Evolutionary conservation across 305 asterid genomes (phyloP).

Genomic region (Fraxinus sp.): DNA sequence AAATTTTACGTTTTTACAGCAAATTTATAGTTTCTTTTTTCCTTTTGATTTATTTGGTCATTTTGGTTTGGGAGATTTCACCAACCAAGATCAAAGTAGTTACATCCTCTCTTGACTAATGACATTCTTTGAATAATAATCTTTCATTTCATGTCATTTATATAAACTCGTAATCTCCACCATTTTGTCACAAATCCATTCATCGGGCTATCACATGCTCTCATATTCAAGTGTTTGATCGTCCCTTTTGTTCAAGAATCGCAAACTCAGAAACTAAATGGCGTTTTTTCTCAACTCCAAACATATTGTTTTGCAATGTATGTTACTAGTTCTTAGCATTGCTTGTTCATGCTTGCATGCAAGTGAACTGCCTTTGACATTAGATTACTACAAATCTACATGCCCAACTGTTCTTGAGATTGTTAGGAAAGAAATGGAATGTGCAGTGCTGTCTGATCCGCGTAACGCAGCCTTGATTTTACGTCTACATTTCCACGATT

Average conservation of each 20-base stretch:
- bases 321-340: constrained; percentile 32
- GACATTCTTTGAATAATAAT: constrained; percentile 23
- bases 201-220: not conserved
- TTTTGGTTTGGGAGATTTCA: constrained; percentile 44
- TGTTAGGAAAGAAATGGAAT: constrained; percentile 82
- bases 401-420: constrained; percentile 65
- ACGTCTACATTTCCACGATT: constrained; percentile 80
- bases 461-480: constrained; percentile 86
- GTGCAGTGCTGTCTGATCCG: constrained; percentile 82
- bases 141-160: constrained; percentile 26
- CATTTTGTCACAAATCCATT: constrained; percentile 16
- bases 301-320: constrained; percentile 33
- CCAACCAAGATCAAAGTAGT: constrained; percentile 60
- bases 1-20: constrained; percentile 22
- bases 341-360: constrained; percentile 33
- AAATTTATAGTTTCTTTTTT: constrained; percentile 11
- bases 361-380: constrained; percentile 58
- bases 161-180: constrained; percentile 42
- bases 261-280: constrained; percentile 25
- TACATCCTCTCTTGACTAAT: constrained; percentile 87
- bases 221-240: not conserved
- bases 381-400: constrained; percentile 64
- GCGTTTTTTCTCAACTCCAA: constrained; percentile 31
- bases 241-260: not conserved
- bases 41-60: constrained; percentile 31